phyloP scores from a whole-genome alignment of 2,329 filamentous ascomycete genomes.

The Fusarium tuaranense region DNA sequence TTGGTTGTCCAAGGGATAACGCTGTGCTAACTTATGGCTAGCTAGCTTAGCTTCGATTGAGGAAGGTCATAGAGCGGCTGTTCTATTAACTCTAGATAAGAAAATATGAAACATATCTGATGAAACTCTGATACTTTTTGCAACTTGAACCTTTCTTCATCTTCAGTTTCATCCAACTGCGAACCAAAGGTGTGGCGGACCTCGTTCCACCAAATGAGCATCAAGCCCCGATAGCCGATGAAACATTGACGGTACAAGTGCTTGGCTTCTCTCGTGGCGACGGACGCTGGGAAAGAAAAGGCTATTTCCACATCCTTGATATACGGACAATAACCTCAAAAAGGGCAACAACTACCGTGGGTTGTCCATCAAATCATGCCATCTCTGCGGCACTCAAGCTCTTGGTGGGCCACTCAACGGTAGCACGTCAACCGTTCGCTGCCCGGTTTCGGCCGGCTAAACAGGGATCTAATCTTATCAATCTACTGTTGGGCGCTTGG shows the following conservation, averaged over 20 bases:
- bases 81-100: background rate
- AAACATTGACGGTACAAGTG: background rate
- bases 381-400: constrained; percentile 4
- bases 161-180: background rate
- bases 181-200: background rate
- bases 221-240: background rate
- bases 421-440: constrained; percentile 5
- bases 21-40: background rate
- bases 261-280: background rate
- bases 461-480: constrained; percentile 54
- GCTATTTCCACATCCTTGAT: background rate
- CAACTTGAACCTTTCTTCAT: background rate
- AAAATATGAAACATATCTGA: background rate
- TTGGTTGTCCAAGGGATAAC: background rate
- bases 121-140: background rate
- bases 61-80: background rate
- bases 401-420: constrained; percentile 3
- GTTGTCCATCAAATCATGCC: background rate
- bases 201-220: background rate
- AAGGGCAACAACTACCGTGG: background rate
- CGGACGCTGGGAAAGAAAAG: background rate
- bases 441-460: constrained; percentile 33
- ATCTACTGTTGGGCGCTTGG: constrained; percentile 42
- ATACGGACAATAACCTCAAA: background rate
- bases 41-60: background rate